These are phyloP conservation scores for Purshia tridentata DNA, from an alignment of 306 rosid genomes.

Conservation along the genomic window DNA sequence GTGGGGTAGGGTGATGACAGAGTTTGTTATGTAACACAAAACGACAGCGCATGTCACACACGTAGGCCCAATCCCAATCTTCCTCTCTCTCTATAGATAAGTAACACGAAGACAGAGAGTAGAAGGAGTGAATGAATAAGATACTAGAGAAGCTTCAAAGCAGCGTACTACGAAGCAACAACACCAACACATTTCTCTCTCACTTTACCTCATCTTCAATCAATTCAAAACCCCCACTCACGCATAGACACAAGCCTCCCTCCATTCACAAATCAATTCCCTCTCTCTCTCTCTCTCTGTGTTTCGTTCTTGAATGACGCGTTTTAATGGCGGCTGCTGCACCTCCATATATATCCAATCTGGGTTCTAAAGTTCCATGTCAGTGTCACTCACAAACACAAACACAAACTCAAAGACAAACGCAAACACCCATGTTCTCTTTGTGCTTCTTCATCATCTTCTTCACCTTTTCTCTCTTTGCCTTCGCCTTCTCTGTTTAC, in stretches of 20 bases:
- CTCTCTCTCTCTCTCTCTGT: not conserved
- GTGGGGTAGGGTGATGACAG: too few relatives aligned
- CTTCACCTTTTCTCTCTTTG: slow-evolving; percentile 34
- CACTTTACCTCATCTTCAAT: not conserved
- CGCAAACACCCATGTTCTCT: slow-evolving; percentile 34
- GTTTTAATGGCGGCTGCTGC: slow-evolving; percentile 56
- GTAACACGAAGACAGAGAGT: not conserved
- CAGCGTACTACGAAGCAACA: slow-evolving; percentile 4
- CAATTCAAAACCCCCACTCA: not conserved
- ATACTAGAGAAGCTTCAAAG: slow-evolving; percentile 26
- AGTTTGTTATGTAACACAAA: not conserved
- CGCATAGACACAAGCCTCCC: not conserved
- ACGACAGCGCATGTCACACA: not conserved
- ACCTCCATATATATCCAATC: slow-evolving; percentile 19
- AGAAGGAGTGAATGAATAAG: not conserved
- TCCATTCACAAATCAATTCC: not conserved
- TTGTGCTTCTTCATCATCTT: slow-evolving; percentile 33
- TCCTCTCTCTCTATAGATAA: not conserved
- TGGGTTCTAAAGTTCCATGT: slow-evolving; percentile 27
- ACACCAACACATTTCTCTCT: not conserved
- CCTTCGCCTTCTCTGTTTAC: slow-evolving; percentile 33
- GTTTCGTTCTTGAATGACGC: slow-evolving; percentile 31
- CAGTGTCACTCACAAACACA: slow-evolving; percentile 16
- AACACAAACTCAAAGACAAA: not conserved
- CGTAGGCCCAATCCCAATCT: not conserved